These are phyloP conservation scores for Limtongozyma cylindracea DNA, from an alignment of 805 yeast species.

Conservation along the genomic window DNA sequence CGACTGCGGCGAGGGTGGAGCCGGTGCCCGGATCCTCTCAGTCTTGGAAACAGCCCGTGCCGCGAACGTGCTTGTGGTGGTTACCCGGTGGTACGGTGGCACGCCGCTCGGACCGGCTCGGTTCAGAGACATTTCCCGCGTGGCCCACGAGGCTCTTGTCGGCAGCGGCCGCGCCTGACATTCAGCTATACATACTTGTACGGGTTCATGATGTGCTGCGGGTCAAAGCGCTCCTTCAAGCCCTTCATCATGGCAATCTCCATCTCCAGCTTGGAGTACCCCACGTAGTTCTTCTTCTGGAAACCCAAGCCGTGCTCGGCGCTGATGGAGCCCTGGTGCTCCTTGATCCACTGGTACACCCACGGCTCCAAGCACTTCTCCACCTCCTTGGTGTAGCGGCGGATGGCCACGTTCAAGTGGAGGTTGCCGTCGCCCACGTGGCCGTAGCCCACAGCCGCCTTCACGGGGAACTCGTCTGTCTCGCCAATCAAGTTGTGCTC, in stretches of 20 bases:
- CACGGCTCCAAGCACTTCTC: conserved; percentile 78
- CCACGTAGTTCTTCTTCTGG: conserved; percentile 80
- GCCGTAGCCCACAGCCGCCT: conserved; percentile 89
- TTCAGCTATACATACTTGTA: conserved; percentile 48
- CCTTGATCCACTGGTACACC: conserved; percentile 73
- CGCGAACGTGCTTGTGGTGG: conserved; percentile 35
- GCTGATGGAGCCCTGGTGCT: conserved; percentile 63
- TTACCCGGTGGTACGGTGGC: conserved; percentile 70
- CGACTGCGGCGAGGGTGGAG: conserved; percentile 58
- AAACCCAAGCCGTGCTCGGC: conserved; percentile 97
- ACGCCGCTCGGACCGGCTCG: conserved; percentile 46
- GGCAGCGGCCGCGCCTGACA: no score
- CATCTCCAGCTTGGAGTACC: conserved; percentile 52
- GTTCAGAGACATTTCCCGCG: conserved; percentile 37
- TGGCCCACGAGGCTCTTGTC: conserved; percentile 7
- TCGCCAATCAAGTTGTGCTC: conserved; percentile 31
- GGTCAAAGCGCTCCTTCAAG: conserved; percentile 67
- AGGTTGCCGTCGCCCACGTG: conserved; percentile 95
- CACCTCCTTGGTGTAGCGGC: conserved; percentile 55
- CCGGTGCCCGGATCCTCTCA: conserved; percentile 30
- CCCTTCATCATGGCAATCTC: conserved; percentile 58
- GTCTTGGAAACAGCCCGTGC: conserved; percentile 23
- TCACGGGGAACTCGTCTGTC: conserved; percentile 50
- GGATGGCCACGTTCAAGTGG: conserved; percentile 79
- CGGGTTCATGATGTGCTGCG: conserved; percentile 81